phyloP scores from a whole-genome alignment of 768 basidiomycete species.

The Tylopilus subfusipes region DNA sequence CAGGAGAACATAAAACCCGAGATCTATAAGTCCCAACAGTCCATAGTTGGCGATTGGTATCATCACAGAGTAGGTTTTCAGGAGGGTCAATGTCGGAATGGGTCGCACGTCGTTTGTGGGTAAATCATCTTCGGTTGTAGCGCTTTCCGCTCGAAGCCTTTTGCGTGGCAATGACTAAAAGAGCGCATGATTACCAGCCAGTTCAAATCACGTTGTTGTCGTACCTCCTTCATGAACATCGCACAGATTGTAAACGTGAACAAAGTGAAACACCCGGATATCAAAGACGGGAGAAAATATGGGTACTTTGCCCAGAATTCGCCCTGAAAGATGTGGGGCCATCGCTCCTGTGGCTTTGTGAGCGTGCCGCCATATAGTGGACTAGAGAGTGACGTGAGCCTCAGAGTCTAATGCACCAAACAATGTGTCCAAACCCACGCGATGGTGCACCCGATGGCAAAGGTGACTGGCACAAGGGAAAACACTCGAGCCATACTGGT shows the following conservation, averaged over 20 bases:
- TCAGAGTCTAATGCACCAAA: neutral
- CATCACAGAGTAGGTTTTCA: conserved; percentile 32
- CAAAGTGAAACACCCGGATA: conserved; percentile 17
- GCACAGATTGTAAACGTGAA: conserved; percentile 17
- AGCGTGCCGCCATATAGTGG: conserved; percentile 59
- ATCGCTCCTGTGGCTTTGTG: conserved; percentile 52
- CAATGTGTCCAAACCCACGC: neutral
- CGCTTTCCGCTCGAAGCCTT: neutral
- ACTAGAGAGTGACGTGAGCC: conserved; percentile 26
- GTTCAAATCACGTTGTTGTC: neutral
- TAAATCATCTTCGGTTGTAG: neutral
- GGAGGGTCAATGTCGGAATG: conserved; percentile 33
- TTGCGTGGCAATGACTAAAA: conserved; percentile 24
- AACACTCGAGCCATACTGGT: neutral
- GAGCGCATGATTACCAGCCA: neutral
- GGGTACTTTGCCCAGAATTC: conserved; percentile 36
- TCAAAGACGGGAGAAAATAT: conserved; percentile 37
- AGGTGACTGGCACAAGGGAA: neutral
- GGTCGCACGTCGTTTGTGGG: conserved; percentile 6
- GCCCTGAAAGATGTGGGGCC: conserved; percentile 45
- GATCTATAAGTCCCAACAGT: conserved; percentile 41
- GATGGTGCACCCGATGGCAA: neutral
- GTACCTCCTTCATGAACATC: conserved; percentile 32
- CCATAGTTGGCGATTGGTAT: conserved; percentile 43
- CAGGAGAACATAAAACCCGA: conserved; percentile 35